These are phyloP conservation scores for Fusarium odoratissimum DNA, from an alignment of 2,329 filamentous ascomycete species.

Conservation along the genomic window DNA sequence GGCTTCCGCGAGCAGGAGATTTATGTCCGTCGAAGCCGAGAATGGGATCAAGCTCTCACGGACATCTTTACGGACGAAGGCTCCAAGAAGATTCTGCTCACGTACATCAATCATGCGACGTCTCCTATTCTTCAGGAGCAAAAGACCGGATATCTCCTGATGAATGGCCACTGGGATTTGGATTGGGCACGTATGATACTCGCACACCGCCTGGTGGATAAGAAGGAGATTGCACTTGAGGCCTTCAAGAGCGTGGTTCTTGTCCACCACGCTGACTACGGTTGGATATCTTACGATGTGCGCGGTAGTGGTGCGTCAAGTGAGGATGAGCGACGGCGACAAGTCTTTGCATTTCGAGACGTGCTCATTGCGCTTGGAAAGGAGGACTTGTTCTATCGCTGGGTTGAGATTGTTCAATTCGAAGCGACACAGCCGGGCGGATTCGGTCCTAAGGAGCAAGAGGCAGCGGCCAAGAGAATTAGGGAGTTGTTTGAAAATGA, in stretches of 20 bases:
- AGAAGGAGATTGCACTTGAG: slow-evolving; percentile 68
- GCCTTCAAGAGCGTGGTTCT: slow-evolving; percentile 79
- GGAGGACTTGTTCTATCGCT: slow-evolving; percentile 89
- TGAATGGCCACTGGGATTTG: slow-evolving; percentile 87
- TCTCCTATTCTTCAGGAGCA: slow-evolving; percentile 72
- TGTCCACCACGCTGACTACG: slow-evolving; percentile 73
- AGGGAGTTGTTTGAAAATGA: slow-evolving; percentile 79
- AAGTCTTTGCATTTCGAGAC: slow-evolving; percentile 85
- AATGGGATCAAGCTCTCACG: slow-evolving; percentile 73
- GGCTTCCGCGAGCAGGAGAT: slow-evolving; percentile 86
- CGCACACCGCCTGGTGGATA: slow-evolving; percentile 76
- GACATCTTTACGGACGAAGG: slow-evolving; percentile 65
- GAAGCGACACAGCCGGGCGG: slow-evolving; percentile 83
- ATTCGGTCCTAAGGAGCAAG: slow-evolving; percentile 80
- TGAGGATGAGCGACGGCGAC: slow-evolving; percentile 74
- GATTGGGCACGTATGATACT: slow-evolving; percentile 85
- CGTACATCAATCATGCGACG: slow-evolving; percentile 75
- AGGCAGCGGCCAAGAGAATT: slow-evolving; percentile 77
- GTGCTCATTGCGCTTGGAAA: slow-evolving; percentile 81
- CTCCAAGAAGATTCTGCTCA: slow-evolving; percentile 68
- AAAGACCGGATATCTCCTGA: slow-evolving; percentile 90
- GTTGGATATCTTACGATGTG: slow-evolving; percentile 72
- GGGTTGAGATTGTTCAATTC: slow-evolving; percentile 92
- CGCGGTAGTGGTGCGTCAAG: slow-evolving; percentile 64
- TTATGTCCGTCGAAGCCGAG: slow-evolving; percentile 80